Evolutionary conservation across 805 yeast genomes (phyloP), one percentile per base, ranked within the genome.

Genomic region (Wickerhamiella siamensis): DNA sequence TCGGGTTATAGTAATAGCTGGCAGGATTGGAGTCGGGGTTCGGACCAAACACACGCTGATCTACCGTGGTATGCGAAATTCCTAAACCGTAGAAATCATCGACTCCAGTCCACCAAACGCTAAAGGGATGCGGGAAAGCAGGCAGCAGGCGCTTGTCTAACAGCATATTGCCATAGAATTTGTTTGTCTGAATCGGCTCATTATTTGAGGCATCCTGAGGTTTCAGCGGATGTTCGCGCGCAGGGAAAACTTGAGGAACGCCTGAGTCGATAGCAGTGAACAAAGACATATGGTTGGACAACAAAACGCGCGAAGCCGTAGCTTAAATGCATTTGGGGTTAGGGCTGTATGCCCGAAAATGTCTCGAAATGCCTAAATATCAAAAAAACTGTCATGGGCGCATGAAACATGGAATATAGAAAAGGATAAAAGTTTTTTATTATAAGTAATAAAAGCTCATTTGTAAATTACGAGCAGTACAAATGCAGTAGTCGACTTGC

Each of bases 71-170:
- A 53, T 80, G 81, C 47, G 76, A 72, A 22, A 81, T 66, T 3
- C 76, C 86, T 40, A 78, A 60, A 5, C 86, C 86, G 40, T 64
- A 66, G 50, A 65, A 69, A 39, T 56, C 60, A 24, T 53, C 46
- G 14, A 58, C 58, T 5, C 61, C 61, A 41, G 66, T 65, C 74
- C 77, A 74, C 71, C 74, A 77, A 38, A 77, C 57, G 2, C 74
- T 65, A 57, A 78, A 82, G n/a, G 94, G 93, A 45, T 72, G 74
- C 9, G 79, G 66, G 63, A 70, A 80, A 3, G 70, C 72, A 41
- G 74, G 70, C 40, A 67, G 64, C 19, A 64, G 63, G 56, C 77
- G 83, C 39, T 60, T 60, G 16, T 65, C 79, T 16, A 79, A 64
- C 44, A 77, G 63, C 58, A 82, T 58, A 56, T 83, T 82, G 24